Conservation (phyloP, 768 basidiomycete species). For the Xerocomellus chrysenteron region DNA sequence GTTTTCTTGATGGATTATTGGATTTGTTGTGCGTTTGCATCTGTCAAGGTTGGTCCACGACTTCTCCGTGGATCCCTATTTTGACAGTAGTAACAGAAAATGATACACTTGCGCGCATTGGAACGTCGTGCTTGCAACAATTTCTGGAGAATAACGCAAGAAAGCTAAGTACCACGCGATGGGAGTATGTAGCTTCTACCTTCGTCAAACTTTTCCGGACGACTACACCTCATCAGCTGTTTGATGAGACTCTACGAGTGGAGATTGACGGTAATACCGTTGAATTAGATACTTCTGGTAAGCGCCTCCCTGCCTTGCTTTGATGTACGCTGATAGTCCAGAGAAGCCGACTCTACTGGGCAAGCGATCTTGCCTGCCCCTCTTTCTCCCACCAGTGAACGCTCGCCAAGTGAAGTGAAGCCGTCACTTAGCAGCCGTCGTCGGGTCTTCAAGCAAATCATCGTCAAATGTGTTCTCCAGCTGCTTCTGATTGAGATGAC, state of each 20-base stretch:
- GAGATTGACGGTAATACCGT: slow-evolving; percentile 65
- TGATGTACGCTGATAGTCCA: slow-evolving; percentile 5
- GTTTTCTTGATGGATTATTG: slow-evolving; percentile 88
- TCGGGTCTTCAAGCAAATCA: slow-evolving; percentile 95
- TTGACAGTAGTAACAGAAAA: slow-evolving; percentile 63
- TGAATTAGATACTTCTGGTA: slow-evolving; percentile 53
- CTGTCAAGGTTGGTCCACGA: slow-evolving; percentile 77
- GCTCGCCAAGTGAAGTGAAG: slow-evolving; percentile 45
- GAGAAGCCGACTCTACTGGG: slow-evolving; percentile 51
- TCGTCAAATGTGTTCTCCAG: slow-evolving; percentile 98
- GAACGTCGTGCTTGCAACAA: slow-evolving; percentile 96
- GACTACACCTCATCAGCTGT: slow-evolving; percentile 95
- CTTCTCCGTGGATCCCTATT: background rate
- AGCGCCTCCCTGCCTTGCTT: slow-evolving; percentile 1
- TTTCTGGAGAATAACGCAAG: slow-evolving; percentile 89
- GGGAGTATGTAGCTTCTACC: slow-evolving; percentile 90
- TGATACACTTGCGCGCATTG: slow-evolving; percentile 95
- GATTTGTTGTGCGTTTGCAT: slow-evolving; percentile 95
- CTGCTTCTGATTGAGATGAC: slow-evolving; percentile 95
- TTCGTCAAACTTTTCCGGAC: slow-evolving; percentile 97
- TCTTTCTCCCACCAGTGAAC: slow-evolving; percentile 71
- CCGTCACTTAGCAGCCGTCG: slow-evolving; percentile 71
- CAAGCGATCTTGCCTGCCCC: slow-evolving; percentile 83
- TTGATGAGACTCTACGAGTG: slow-evolving; percentile 87
- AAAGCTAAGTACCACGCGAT: slow-evolving; percentile 79